Evolutionary conservation across 805 yeast species (phyloP), one percentile per base, ranked within the genome.

Genomic region (Kuraishia capsulata): DNA sequence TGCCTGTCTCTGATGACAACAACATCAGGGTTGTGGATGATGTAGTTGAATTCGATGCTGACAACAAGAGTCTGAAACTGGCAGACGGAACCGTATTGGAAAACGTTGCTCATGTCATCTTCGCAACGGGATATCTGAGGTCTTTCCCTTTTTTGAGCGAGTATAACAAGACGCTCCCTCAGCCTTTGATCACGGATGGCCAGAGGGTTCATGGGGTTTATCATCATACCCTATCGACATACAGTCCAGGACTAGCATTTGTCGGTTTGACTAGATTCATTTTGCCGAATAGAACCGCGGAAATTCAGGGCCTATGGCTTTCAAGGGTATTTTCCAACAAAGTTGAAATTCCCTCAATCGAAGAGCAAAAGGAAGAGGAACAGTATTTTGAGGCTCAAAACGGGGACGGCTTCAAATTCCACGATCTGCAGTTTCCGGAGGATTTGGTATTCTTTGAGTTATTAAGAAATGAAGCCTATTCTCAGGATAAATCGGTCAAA

Each of bases 51-150:
- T 64, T 72, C 40, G 64, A 68, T 30, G 45, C 64, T 3, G 59
- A 53, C 1, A 55, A 61, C 1, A 57, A 61, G 29, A 41, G 53
- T 0, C 67, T 78, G 1, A 49, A 56, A 18, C 71, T 77, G 42
- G 60, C 49, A 3, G 80, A 78, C 49, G 85, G 79, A 1, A 40
- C 58, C 1, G 49, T 46, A 9, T 42, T 78, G 4, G 46, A 47
- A 1, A 61, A 65, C 33, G 72, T 81, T 25, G 84, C 78, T 38
- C 53, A 53, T 21, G 57, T 83, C n/a, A 58, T 83, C n/a, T 80
- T 77, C 52, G 81, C 81, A 10, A 83, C 92, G 0, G 92, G 92
- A 0, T 83, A 78, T 54, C 61, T 73, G 37, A 75, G 74, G 46
- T 70, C 76, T 16, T 67, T 69, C 39, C 88, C 90, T 5, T 79